Conservation (phyloP, 2,329 filamentous ascomycete genomes). For the Knufia petricola region DNA sequence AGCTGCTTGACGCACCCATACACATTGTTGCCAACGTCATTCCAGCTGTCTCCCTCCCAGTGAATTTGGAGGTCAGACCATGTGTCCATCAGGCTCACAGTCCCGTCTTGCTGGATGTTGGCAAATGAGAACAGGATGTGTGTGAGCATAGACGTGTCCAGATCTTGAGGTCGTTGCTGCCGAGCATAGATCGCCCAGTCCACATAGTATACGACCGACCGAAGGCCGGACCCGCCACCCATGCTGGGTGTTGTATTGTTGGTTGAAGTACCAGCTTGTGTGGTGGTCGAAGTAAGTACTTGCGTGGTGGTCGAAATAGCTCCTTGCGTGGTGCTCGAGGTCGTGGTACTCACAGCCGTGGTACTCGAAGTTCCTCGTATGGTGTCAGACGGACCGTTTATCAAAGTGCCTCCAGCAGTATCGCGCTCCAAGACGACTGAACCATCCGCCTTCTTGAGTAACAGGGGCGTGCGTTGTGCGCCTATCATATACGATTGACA, state of each 20-base stretch:
- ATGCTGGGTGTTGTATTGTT: neutral
- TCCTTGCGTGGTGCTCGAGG: too few relatives aligned
- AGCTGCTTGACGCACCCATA: conserved; percentile 73
- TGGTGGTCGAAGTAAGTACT: too few relatives aligned
- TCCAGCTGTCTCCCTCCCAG: conserved; percentile 56
- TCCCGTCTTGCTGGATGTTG: conserved; percentile 71
- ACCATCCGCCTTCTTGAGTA: neutral
- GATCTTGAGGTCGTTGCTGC: conserved; percentile 73
- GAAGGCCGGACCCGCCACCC: conserved; percentile 13
- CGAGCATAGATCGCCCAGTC: conserved; percentile 67
- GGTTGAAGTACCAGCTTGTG: neutral
- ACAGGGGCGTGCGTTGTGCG: neutral
- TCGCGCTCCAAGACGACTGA: neutral
- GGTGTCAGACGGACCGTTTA: too few relatives aligned
- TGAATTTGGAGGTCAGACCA: conserved; percentile 62
- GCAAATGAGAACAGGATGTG: conserved; percentile 89
- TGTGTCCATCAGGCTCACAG: conserved; percentile 64
- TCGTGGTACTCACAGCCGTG: too few relatives aligned
- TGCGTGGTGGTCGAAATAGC: too few relatives aligned
- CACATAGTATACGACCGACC: conserved; percentile 37
- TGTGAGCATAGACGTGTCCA: conserved; percentile 71
- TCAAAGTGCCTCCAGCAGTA: neutral
- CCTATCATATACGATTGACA: conserved; percentile 1
- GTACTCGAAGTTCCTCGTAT: too few relatives aligned
- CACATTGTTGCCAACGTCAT: conserved; percentile 60